Base-by-base conservation (phyloP, 257 asterid species). In the Sherardia arvensis region DNA sequence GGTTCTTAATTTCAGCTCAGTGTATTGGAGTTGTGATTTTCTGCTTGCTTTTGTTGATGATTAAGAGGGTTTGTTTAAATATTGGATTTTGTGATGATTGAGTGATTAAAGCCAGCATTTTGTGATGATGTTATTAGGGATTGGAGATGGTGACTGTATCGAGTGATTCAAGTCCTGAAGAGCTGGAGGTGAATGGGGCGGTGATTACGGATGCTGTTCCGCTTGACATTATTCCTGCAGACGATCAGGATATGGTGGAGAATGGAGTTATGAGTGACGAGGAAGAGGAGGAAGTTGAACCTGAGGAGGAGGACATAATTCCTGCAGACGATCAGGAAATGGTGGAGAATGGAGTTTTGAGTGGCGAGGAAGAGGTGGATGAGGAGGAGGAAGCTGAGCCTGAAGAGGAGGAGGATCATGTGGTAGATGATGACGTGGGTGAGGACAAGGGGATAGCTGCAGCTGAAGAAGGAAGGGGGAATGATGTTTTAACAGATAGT, bases 101-200 rank as follows among this genome's bases (percentile, higher is more conserved):
- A 23, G 33, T 28, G 48, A 15, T 45, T 43, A 15, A 23, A 43
- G 40, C 25, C 10, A 3, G n/a, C 9, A 21, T 32, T 59, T 32
- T 59, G 49, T 18, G 21, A 43, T 25, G 18, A 43, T 62, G n/a
- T 27, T 18, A 14, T 55, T 57, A 43, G 56, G 54, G 11, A 3
- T 43, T 45, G 56, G 29, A 53, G 70, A 64, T 69, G 71, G 65
- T 20, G 53, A 55, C 1, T 14, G 21, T 20, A 36, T 40, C 20
- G 53, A n/a, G 7, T 56, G 38, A 49, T 26, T 33, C n/a, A n/a
- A n/a, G n/a, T n/a, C n/a, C n/a, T n/a, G n/a, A n/a, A n/a, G 70
- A 14, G 38, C 5, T 32, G 22, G 62, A 53, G 25, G 57, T 25
- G 64, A 38, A 72, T 62, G 59, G n/a, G 26, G 51, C 59, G 22